phyloP scores from a whole-genome alignment of 2,329 filamentous ascomycete species.

The Botryotinia globosa region DNA sequence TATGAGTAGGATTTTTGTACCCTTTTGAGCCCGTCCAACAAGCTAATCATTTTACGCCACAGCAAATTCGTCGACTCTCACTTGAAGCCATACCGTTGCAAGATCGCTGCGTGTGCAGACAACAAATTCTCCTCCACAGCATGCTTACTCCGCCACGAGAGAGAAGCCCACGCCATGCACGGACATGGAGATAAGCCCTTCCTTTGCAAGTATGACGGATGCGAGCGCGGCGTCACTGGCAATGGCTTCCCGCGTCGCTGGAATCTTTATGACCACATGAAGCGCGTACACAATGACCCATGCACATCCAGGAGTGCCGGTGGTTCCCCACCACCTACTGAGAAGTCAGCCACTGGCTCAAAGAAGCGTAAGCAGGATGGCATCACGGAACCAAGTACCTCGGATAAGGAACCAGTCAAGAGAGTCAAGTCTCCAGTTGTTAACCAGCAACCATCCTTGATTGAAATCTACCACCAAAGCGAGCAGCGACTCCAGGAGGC shows the following conservation, averaged over 20 bases:
- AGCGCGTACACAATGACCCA: slow-evolving; percentile 71
- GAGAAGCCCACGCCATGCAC: slow-evolving; percentile 93
- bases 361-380: slow-evolving; percentile 38
- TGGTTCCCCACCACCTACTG: slow-evolving; percentile 30
- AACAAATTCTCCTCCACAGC: slow-evolving; percentile 92
- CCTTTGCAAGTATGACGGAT: slow-evolving; percentile 82
- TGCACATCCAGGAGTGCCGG: slow-evolving; percentile 28
- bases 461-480: slow-evolving; percentile 35
- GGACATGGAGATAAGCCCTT: slow-evolving; percentile 92
- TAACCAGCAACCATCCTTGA: slow-evolving; percentile 32
- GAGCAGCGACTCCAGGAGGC: slow-evolving; percentile 30
- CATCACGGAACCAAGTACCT: slow-evolving; percentile 25
- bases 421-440: slow-evolving; percentile 31
- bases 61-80: slow-evolving; percentile 98
- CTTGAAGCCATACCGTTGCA: slow-evolving; percentile 94
- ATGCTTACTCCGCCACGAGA: slow-evolving; percentile 89
- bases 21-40: slow-evolving; percentile 9
- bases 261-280: slow-evolving; percentile 97
- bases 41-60: slow-evolving; percentile 32
- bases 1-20: slow-evolving; percentile 73
- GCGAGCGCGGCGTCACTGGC: slow-evolving; percentile 75
- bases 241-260: slow-evolving; percentile 93
- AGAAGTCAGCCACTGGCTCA: slow-evolving; percentile 25
- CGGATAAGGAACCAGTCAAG: slow-evolving; percentile 32
- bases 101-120: slow-evolving; percentile 76